Evolutionary conservation across 352 stramenopile species (phyloP).

Genomic region (Aphanomyces stellatus): DNA sequence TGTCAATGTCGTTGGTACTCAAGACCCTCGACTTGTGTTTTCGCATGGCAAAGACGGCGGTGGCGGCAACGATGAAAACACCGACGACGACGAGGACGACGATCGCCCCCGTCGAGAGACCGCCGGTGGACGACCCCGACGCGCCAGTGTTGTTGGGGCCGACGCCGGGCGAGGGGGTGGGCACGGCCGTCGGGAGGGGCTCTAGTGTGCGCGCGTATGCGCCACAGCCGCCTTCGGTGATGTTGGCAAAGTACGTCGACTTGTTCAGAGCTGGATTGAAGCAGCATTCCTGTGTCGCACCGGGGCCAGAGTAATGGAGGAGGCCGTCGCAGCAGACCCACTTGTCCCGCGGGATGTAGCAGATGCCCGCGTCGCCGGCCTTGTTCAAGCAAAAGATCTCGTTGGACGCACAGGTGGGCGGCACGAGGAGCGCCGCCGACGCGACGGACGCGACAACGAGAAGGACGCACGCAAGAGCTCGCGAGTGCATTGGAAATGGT

Average conservation of each 20-base stretch:
- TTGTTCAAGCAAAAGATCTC: not conserved
- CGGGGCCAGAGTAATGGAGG: not conserved
- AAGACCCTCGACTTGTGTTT: not conserved
- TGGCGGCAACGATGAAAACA: not conserved
- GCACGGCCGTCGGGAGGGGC: not conserved
- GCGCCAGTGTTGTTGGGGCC: not conserved
- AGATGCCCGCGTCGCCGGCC: not conserved
- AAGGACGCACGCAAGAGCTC: no score
- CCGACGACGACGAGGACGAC: not conserved
- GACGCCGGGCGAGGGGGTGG: no score
- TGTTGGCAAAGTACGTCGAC: not conserved
- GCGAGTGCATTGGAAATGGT: no score
- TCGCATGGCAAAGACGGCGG: not conserved
- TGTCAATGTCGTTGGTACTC: not conserved
- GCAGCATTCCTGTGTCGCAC: not conserved
- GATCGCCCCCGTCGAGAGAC: not conserved
- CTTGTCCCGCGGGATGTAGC: not conserved
- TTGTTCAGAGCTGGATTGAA: not conserved
- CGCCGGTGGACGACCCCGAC: not conserved
- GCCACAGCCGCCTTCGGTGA: not conserved
- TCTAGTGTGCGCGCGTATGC: not conserved
- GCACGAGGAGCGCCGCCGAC: not conserved
- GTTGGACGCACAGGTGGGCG: not conserved
- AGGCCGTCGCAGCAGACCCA: conserved; percentile 3
- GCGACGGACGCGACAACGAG: not conserved